Evolutionary conservation across 2,329 filamentous ascomycete genomes (phyloP).

Genomic region (Sarocladiaceae sp.): DNA sequence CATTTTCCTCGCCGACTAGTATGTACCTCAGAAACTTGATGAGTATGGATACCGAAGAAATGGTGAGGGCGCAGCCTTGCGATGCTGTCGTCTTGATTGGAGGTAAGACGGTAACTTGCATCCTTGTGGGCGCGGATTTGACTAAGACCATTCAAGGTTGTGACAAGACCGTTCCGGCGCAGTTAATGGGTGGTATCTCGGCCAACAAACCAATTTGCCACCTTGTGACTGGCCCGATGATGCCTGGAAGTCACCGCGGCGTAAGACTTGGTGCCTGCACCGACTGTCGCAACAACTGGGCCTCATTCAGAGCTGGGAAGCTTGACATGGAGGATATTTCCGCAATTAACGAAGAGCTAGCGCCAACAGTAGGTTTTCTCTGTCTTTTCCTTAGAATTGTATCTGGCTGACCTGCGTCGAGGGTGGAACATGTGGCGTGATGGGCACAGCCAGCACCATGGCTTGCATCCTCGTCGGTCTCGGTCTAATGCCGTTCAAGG

Average conservation of each 20-base stretch:
- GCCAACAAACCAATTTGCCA: slow-evolving; percentile 67
- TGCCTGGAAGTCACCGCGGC: slow-evolving; percentile 62
- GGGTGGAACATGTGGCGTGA: slow-evolving; percentile 78
- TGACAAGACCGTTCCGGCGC: slow-evolving; percentile 68
- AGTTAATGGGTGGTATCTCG: slow-evolving; percentile 69
- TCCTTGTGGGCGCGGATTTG: neutral
- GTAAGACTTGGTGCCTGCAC: slow-evolving; percentile 65
- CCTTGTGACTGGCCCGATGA: slow-evolving; percentile 67
- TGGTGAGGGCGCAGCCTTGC: slow-evolving; percentile 65
- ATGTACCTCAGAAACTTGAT: slow-evolving; percentile 71
- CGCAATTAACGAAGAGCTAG: slow-evolving; percentile 64
- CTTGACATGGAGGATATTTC: slow-evolving; percentile 68
- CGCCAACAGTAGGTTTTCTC: slow-evolving; percentile 53
- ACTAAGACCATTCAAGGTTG: slow-evolving; percentile 42
- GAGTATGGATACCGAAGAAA: slow-evolving; percentile 77
- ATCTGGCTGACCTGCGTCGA: slow-evolving; percentile 14
- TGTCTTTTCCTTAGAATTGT: too few species aligned
- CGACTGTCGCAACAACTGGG: slow-evolving; percentile 70
- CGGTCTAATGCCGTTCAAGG: slow-evolving; percentile 71
- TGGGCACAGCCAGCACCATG: slow-evolving; percentile 92
- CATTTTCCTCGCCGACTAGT: slow-evolving; percentile 63
- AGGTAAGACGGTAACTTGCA: slow-evolving; percentile 32
- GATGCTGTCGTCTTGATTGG: slow-evolving; percentile 64
- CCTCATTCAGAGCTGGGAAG: slow-evolving; percentile 55
- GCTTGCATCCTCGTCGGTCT: slow-evolving; percentile 76